Percentiles rank a stretch among this genome's conserved stretches.
phyloP scores from a whole-genome alignment of 2,329 filamentous ascomycete species.

The Diaporthe destruens region DNA sequence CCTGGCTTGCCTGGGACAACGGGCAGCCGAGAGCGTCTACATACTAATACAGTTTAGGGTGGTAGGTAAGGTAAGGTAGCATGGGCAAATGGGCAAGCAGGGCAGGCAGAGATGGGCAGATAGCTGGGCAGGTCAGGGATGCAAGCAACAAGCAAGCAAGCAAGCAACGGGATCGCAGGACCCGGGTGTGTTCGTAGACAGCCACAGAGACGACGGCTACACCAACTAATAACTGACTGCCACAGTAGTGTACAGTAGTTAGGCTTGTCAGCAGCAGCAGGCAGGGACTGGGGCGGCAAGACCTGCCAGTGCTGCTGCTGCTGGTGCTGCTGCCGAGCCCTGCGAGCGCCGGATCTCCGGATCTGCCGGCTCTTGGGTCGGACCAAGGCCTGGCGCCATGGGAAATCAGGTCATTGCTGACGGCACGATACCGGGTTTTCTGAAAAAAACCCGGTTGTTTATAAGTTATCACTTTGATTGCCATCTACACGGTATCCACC shows the following conservation, averaged over 20 bases:
- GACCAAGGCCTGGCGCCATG: conserved; percentile 9
- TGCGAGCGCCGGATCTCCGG: conserved; percentile 26
- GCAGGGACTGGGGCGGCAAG: conserved; percentile 5
- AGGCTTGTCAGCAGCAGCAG: not conserved
- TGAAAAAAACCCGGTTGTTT: not conserved
- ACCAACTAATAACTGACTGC: not conserved
- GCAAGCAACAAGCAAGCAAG: not conserved
- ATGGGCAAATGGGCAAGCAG: no score
- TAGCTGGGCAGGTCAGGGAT: not conserved
- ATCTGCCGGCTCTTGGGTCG: conserved; percentile 20
- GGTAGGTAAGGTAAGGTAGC: no score
- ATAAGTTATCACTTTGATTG: conserved; percentile 12
- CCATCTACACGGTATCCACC: no score
- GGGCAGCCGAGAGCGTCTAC: not conserved
- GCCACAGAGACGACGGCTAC: not conserved
- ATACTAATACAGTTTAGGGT: no score
- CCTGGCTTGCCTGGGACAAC: not conserved
- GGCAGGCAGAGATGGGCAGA: no score
- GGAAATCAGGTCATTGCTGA: conserved; percentile 36
- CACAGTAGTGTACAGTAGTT: no score
- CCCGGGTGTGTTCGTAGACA: conserved; percentile 12
- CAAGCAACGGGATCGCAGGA: not conserved
- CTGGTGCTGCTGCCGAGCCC: not conserved
- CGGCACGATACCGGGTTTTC: conserved; percentile 8
- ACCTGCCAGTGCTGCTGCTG: not conserved